These are phyloP conservation scores for Cercospora citrullina DNA, from an alignment of 2,329 filamentous ascomycete genomes.

Conservation along the genomic window DNA sequence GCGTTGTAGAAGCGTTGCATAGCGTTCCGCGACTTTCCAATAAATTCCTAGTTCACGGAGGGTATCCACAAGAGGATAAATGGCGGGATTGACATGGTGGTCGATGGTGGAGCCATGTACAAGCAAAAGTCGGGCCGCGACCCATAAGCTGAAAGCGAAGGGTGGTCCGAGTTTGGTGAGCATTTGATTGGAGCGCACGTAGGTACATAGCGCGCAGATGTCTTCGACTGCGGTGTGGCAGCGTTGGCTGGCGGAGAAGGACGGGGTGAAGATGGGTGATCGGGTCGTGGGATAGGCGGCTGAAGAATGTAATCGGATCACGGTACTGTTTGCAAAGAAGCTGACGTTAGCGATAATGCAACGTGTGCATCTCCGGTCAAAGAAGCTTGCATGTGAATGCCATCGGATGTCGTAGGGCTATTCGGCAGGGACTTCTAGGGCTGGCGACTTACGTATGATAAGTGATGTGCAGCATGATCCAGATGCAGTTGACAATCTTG, in stretches of 20 bases:
- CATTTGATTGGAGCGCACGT: conserved; percentile 72
- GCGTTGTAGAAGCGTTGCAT: conserved; percentile 74
- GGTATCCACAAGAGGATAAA: conserved; percentile 78
- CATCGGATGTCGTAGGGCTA: conserved; percentile 2
- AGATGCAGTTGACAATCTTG: conserved; percentile 74
- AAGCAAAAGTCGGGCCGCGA: conserved; percentile 79
- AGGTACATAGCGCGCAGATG: conserved; percentile 74
- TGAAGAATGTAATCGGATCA: conserved; percentile 87
- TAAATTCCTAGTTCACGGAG: conserved; percentile 76
- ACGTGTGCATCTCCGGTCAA: conserved; percentile 11
- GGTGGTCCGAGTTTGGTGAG: conserved; percentile 81
- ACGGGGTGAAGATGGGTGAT: conserved; percentile 85
- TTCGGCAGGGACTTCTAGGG: background rate
- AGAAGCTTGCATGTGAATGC: background rate
- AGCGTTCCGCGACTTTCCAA: conserved; percentile 83
- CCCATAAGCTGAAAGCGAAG: conserved; percentile 91
- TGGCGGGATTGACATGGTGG: conserved; percentile 75
- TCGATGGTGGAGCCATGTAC: conserved; percentile 91
- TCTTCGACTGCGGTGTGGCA: conserved; percentile 82
- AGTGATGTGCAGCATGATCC: conserved; percentile 88
- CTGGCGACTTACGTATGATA: conserved; percentile 69
- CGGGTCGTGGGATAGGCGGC: conserved; percentile 88
- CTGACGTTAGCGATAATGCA: conserved; percentile 28
- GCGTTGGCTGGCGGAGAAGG: conserved; percentile 78
- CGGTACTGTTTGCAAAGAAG: conserved; percentile 53